These are phyloP conservation scores for Massariosphaeria phaeospora DNA, from an alignment of 495 filamentous ascomycete species.

Conservation along the genomic window DNA sequence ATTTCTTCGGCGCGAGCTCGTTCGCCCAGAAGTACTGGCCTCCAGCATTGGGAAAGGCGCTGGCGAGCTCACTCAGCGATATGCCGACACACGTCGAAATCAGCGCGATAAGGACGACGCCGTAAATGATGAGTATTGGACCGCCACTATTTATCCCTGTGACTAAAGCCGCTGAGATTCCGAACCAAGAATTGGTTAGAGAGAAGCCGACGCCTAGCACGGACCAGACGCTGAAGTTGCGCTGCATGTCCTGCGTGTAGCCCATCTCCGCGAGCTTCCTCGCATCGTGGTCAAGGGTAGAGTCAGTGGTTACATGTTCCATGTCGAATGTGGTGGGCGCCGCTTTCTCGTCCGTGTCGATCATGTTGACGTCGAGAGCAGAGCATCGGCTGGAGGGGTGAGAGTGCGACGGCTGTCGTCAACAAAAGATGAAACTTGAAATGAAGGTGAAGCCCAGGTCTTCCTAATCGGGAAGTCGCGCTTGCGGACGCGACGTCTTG, in stretches of 20 bases:
- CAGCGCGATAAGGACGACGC: constrained; percentile 52
- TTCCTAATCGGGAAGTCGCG: constrained; percentile 12
- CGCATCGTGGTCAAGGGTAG: constrained; percentile 30
- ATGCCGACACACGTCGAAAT: constrained; percentile 54
- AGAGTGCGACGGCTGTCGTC: background rate
- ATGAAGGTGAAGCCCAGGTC: background rate
- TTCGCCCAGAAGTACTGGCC: constrained; percentile 63
- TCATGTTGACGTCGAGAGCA: constrained; percentile 8
- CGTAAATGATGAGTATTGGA: constrained; percentile 57
- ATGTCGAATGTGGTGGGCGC: background rate
- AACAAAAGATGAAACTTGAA: background rate
- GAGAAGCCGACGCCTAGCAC: constrained; percentile 58
- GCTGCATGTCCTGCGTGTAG: constrained; percentile 54
- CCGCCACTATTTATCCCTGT: constrained; percentile 60
- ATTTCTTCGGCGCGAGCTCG: constrained; percentile 53
- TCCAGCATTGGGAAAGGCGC: constrained; percentile 56
- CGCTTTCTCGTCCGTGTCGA: constrained; percentile 9
- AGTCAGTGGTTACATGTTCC: constrained; percentile 7
- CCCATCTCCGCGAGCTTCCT: constrained; percentile 50
- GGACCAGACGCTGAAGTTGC: constrained; percentile 55
- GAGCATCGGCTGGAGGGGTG: background rate
- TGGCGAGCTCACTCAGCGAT: constrained; percentile 54
- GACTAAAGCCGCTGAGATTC: constrained; percentile 53
- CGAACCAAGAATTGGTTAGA: constrained; percentile 63
- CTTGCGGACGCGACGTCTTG: constrained; percentile 12